Evolutionary conservation across 2,329 filamentous ascomycete genomes (phyloP), one percentile per base, ranked within the genome.

Genomic region (Polytolypa hystricis): DNA sequence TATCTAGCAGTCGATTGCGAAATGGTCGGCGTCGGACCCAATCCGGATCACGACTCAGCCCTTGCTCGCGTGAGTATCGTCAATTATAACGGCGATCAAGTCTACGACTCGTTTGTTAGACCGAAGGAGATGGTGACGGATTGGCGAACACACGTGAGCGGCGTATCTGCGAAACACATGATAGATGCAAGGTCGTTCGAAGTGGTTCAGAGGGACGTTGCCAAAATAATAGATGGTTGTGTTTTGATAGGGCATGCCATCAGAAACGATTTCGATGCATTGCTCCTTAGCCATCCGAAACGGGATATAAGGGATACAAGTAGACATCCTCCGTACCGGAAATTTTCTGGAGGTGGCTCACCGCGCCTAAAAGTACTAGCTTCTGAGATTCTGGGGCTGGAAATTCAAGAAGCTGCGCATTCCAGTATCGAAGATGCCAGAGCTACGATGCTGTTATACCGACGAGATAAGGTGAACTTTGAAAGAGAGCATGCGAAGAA

Each of bases 1-100:
- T 98, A 93, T 57, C 65, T 98, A 28, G 82, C 84, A 14, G 75
- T 98, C 31, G 91, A 98, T 65, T 98, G 91, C 60, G 91, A 98
- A 64, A 98, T 98, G 91, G 91, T 98, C 17, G 91, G 89, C 32
- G 76, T 93, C 0, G 73, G 74, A 1, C 64, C 62, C 2, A 58
- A 65, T 60, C 74, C 74, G 3, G 76, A 76, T 34, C 73, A 76
- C 15, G 69, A 79, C 53, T 86, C 84, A 23, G 78, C 77, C 0
- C 73, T 98, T 30, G 91, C 91, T 1, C 76, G 91, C 31, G 84
- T 89, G 38, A 93, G 84, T 53, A 66, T 93, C 11, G 87, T 95
- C 47, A 93, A 96, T 59, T 98, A 87, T 59, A 85, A 95, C 55
- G 87, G 87, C 12, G 74, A 81, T 18, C 85, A 94, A 58, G 66